These are phyloP conservation scores for Kregervanrija fluxuum DNA, from an alignment of 805 yeast species.

Conservation along the genomic window DNA sequence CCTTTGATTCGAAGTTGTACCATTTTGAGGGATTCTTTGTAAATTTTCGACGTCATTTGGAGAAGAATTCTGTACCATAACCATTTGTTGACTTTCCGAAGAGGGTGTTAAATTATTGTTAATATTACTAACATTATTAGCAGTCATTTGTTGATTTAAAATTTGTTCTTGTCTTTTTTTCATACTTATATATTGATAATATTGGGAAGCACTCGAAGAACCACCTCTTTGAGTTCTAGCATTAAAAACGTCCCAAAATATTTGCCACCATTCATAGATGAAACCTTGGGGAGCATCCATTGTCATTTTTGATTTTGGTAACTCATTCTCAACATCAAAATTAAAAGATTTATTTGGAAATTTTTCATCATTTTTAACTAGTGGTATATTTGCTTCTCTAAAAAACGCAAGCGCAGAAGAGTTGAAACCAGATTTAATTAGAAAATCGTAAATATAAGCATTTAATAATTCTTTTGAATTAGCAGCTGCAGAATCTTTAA, in stretches of 20 bases:
- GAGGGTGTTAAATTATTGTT: not conserved
- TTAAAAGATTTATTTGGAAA: not conserved
- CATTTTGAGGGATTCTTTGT: too few species aligned
- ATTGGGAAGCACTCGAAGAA: constrained; percentile 59
- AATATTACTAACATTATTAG: not conserved
- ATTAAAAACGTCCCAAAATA: constrained; percentile 89
- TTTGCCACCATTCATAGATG: constrained; percentile 91
- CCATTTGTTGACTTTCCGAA: constrained; percentile 8
- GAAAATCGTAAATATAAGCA: constrained; percentile 81
- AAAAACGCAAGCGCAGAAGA: constrained; percentile 69
- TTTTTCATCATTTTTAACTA: constrained; percentile 27
- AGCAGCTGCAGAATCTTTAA: constrained; percentile 38
- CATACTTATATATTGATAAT: constrained; percentile 54
- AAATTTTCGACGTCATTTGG: too few species aligned
- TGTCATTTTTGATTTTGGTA: constrained; percentile 45
- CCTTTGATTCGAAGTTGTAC: too few species aligned
- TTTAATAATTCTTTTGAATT: constrained; percentile 57
- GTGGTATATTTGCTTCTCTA: constrained; percentile 67
- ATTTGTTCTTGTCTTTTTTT: constrained; percentile 54
- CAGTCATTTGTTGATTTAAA: constrained; percentile 22
- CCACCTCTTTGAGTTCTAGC: constrained; percentile 67
- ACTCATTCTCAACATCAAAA: constrained; percentile 18
- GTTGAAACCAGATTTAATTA: constrained; percentile 63
- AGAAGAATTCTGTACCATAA: not conserved
- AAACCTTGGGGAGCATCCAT: constrained; percentile 87